Conservation (phyloP, 2,329 filamentous ascomycete genomes). For the Monosporascus sp. region DNA sequence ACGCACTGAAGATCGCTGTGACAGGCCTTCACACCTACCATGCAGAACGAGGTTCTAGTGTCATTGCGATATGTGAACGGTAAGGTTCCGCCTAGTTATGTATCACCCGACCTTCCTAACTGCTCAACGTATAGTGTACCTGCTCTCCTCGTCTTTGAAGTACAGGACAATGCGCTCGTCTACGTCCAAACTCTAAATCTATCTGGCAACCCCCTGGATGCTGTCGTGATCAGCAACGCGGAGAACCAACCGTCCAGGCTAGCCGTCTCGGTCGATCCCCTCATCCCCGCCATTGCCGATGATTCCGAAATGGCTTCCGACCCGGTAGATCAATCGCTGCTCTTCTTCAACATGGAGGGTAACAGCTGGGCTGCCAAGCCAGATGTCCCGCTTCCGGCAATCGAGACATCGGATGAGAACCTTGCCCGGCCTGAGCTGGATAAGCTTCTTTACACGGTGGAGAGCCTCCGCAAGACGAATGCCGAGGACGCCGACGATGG, state of each 20-base stretch:
- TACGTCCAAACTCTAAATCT: conserved; percentile 49
- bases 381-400: conserved; percentile 3
- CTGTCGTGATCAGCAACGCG: conserved; percentile 22
- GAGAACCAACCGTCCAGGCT: conserved; percentile 22
- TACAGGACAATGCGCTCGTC: conserved; percentile 46
- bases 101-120: conserved; percentile 15
- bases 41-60: conserved; percentile 20
- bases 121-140: conserved; percentile 38
- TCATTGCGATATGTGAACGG: conserved; percentile 41
- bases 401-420: conserved; percentile 5
- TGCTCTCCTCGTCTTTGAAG: conserved; percentile 62
- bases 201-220: conserved; percentile 61
- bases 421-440: conserved; percentile 23
- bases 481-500: conserved; percentile 15
- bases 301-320: conserved; percentile 3
- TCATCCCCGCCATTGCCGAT: conserved; percentile 13
- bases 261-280: conserved; percentile 36
- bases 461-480: conserved; percentile 27
- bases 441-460: conserved; percentile 23
- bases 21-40: conserved; percentile 33
- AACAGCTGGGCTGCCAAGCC: conserved; percentile 8
- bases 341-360: conserved; percentile 18
- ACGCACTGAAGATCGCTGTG: conserved; percentile 43
- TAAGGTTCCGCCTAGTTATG: conserved; percentile 27
- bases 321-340: conserved; percentile 5